Evolutionary conservation across 805 yeast species (phyloP).

Genomic region (Ogataea trehaloabstinens): DNA sequence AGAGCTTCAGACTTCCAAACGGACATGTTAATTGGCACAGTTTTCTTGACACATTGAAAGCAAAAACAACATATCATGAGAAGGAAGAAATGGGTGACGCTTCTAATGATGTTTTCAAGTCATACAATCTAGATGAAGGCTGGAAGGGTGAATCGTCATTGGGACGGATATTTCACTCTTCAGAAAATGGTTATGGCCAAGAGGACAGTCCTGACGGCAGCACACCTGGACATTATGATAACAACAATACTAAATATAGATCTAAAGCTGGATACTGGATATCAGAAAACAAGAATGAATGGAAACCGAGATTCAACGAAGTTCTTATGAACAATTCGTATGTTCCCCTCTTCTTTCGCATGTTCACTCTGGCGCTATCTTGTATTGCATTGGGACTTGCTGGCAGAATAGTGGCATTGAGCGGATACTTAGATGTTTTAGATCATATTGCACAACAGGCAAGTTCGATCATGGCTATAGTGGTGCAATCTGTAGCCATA

Average conservation of each 20-base stretch:
- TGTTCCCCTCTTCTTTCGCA: slow-evolving; percentile 73
- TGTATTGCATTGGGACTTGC: slow-evolving; percentile 74
- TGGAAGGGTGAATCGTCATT: slow-evolving; percentile 77
- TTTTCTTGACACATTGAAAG: slow-evolving; percentile 22
- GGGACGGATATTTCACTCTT: slow-evolving; percentile 47
- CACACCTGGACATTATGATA: slow-evolving; percentile 22
- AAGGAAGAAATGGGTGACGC: slow-evolving; percentile 30
- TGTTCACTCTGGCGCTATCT: slow-evolving; percentile 56
- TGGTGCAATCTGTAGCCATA: slow-evolving; percentile 76
- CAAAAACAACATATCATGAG: slow-evolving; percentile 25
- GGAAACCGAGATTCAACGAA: slow-evolving; percentile 60
- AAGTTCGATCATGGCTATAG: slow-evolving; percentile 88
- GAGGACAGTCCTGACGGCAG: slow-evolving; percentile 18
- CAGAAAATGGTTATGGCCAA: slow-evolving; percentile 17
- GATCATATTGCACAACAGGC: slow-evolving; percentile 66
- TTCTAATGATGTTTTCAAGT: slow-evolving; percentile 14
- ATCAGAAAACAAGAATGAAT: slow-evolving; percentile 55
- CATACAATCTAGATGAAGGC: slow-evolving; percentile 38
- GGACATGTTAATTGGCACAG: slow-evolving; percentile 21
- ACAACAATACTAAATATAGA: slow-evolving; percentile 41
- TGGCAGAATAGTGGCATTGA: slow-evolving; percentile 47
- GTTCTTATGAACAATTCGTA: slow-evolving; percentile 73
- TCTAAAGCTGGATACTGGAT: slow-evolving; percentile 69
- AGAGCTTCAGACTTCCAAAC: slow-evolving; percentile 12
- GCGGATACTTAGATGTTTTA: slow-evolving; percentile 34